Base-by-base conservation (phyloP, 2,329 filamentous ascomycete species). In the Penicillium sp. region DNA sequence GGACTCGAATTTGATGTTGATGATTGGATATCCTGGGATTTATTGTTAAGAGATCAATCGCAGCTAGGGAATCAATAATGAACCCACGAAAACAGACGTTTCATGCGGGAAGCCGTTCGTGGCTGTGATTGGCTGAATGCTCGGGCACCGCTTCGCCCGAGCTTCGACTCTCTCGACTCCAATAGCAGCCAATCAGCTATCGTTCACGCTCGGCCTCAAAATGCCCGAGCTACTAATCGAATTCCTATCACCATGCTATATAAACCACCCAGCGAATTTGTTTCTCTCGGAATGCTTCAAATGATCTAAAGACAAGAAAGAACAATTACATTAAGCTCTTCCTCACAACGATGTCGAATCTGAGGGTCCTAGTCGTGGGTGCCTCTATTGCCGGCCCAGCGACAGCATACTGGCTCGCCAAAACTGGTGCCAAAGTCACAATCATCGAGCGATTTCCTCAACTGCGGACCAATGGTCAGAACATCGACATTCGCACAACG, bases 371-470 rank as follows among this genome's bases (percentile, higher is more conserved):
- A 55, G 65, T 78, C 58, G 70, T 72, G 16, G 75, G 75, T n/a
- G 74, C 71, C 8, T 74, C 72, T 43, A 72, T 77, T 35, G 76
- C 76, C 22, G 75, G 75, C 51, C 72, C 72, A 25, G 69, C 68
- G 33, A 63, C 70, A 48, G 76, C 76, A 13, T 77, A 75, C 70
- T 76, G 70, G 68, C 64, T 78, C 8, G 69, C 71, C 49, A 74
- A 71, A 66, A 64, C 70, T 14, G 70, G 71, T 13, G 72, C 73
- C 35, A 65, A 65, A 37, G 72, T 77, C 55, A 77, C 75, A 11
- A 61, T 78, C 51, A 68, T 76, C 60, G 75, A 78, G 53, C 71
- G 75, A 40, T 76, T 73, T 52, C 71, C 72, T 4, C n/a, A 63
- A 10, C 64, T 77, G 10, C 73, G 74, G 8, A 68, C 57, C 11